Evolutionary conservation across 495 filamentous ascomycete genomes (phyloP).

Genomic region (Lentithecium fluviatile): DNA sequence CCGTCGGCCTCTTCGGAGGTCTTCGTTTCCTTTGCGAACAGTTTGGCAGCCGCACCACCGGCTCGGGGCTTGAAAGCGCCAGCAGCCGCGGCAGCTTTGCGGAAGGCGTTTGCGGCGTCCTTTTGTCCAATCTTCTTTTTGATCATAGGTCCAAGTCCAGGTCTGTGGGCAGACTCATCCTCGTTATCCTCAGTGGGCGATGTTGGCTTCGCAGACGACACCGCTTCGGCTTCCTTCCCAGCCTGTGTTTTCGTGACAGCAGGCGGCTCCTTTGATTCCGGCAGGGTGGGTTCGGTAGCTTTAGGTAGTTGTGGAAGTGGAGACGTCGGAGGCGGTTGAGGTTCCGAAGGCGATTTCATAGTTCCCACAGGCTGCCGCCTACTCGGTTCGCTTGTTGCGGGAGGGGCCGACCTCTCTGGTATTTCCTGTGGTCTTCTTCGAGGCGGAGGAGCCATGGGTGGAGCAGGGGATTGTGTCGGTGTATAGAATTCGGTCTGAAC

Average conservation of each 20-base stretch:
- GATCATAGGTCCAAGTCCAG: conserved; percentile 87
- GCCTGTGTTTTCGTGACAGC: background rate
- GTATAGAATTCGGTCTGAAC: conserved; percentile 11
- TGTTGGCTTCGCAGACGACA: background rate
- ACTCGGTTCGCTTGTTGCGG: conserved; percentile 3
- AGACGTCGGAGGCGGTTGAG: conserved; percentile 18
- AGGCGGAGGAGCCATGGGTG: conserved; percentile 8
- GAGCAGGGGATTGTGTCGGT: conserved; percentile 13
- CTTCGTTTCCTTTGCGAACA: conserved; percentile 57
- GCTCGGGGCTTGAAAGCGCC: conserved; percentile 80
- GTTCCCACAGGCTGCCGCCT: background rate
- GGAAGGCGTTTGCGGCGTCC: conserved; percentile 74
- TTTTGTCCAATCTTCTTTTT: conserved; percentile 65
- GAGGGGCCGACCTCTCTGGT: background rate
- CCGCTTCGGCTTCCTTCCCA: background rate
- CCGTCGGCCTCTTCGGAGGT: conserved; percentile 68
- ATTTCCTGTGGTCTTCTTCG: conserved; percentile 20
- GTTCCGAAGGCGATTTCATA: background rate
- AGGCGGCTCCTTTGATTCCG: background rate
- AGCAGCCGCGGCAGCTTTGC: conserved; percentile 80
- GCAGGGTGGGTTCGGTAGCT: background rate
- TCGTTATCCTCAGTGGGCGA: conserved; percentile 41
- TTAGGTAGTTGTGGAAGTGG: conserved; percentile 24
- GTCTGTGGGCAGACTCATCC: conserved; percentile 56
- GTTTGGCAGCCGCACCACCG: conserved; percentile 74